These are phyloP conservation scores for Heimioporus sp. DNA, from an alignment of 768 basidiomycete genomes.

Conservation along the genomic window DNA sequence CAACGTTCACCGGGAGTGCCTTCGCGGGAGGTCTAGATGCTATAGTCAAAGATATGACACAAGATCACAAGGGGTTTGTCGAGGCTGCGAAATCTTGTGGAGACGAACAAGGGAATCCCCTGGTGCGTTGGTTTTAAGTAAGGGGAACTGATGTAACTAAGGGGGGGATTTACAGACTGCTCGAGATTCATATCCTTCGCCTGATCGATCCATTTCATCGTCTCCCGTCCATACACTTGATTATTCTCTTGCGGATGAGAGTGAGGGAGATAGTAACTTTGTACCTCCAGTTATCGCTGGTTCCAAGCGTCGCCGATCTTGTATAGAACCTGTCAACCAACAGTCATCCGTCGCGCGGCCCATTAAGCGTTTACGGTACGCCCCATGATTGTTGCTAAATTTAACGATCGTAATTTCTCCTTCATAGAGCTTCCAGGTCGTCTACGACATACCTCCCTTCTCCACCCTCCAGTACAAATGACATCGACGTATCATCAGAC, in stretches of 20 bases:
- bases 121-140: neutral
- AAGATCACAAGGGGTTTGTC: neutral
- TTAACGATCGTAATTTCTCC: rapidly evolving
- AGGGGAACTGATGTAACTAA: neutral
- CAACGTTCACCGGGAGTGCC: slow-evolving; percentile 24
- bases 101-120: neutral
- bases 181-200: slow-evolving; percentile 16
- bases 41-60: slow-evolving; percentile 29
- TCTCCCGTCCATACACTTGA: slow-evolving; percentile 12
- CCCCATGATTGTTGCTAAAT: neutral
- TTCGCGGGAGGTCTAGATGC: slow-evolving; percentile 29
- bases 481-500: neutral
- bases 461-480: slow-evolving; percentile 10
- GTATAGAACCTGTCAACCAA: neutral
- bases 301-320: slow-evolving; percentile 19
- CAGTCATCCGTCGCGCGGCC: neutral
- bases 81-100: neutral
- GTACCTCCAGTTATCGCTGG: slow-evolving; percentile 14
- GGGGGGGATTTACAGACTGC: neutral
- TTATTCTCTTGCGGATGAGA: slow-evolving; percentile 8
- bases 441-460: slow-evolving; percentile 9
- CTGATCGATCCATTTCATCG: slow-evolving; percentile 1
- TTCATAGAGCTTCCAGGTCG: neutral
- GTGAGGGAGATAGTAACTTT: slow-evolving; percentile 14
- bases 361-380: slow-evolving; percentile 25